A percentile compares a stretch with the other conserved stretches of the same genome.
Evolutionary conservation across 768 basidiomycete species (phyloP).

Genomic region (Mycena floridula): DNA sequence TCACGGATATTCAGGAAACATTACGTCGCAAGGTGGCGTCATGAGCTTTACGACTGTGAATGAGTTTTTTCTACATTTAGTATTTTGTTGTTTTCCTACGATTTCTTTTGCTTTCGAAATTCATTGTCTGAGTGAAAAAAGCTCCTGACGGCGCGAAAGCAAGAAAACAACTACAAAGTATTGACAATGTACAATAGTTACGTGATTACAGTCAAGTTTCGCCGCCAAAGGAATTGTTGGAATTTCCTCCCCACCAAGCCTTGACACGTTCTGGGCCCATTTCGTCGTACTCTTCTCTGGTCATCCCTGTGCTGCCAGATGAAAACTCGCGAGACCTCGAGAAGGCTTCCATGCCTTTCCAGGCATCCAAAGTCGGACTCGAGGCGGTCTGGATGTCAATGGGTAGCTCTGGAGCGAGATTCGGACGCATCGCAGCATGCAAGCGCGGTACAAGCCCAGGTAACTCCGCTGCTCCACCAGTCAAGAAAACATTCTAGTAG

Average conservation of each 20-base stretch:
- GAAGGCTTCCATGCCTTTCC: constrained; percentile 88
- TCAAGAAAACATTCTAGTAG: constrained; percentile 93
- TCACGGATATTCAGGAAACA: constrained; percentile 72
- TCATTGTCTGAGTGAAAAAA: too few relatives aligned
- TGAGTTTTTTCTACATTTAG: constrained; percentile 2
- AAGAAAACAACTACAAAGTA: too few relatives aligned
- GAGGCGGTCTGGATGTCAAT: constrained; percentile 57
- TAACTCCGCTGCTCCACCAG: constrained; percentile 75
- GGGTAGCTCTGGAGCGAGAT: constrained; percentile 77
- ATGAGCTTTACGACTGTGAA: too few relatives aligned
- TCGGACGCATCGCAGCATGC: constrained; percentile 69
- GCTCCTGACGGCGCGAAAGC: constrained; percentile 11
- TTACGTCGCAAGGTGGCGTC: constrained; percentile 51
- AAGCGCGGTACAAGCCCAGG: constrained; percentile 66
- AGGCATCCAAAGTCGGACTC: constrained; percentile 73
- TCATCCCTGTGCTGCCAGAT: constrained; percentile 44
- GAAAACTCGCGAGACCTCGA: constrained; percentile 51
- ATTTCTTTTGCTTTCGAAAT: not conserved
- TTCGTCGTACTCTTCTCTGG: constrained; percentile 83
- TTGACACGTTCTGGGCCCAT: constrained; percentile 83
- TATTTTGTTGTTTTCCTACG: not conserved
- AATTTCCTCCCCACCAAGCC: constrained; percentile 92
- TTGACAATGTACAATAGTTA: too few relatives aligned
- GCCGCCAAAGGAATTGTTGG: too few relatives aligned
- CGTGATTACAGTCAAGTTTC: too few relatives aligned